A percentile compares a stretch with the other conserved stretches of the same genome.
These are phyloP conservation scores for Xerocomellus amylosporus DNA, from an alignment of 768 basidiomycete species.

Conservation along the genomic window DNA sequence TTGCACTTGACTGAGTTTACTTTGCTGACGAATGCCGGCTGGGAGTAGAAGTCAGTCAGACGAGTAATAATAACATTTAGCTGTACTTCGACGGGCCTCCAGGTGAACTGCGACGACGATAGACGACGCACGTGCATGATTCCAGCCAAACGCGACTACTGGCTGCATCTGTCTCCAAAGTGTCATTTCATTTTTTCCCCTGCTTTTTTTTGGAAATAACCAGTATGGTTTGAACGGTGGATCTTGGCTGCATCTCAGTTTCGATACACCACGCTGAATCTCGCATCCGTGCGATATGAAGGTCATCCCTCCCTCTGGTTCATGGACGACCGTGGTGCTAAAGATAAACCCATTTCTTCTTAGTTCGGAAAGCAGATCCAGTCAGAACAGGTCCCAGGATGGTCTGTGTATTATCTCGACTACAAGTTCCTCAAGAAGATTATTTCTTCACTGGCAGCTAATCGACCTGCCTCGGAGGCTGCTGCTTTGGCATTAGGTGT, in stretches of 20 bases:
- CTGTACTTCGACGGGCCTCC: neutral
- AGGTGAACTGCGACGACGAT: neutral
- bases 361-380: constrained; percentile 99
- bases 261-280: constrained; percentile 4
- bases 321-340: neutral
- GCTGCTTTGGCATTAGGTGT: constrained; percentile 81
- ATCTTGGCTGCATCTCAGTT: constrained; percentile 9
- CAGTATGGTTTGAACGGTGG: constrained; percentile 28
- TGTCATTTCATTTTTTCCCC: constrained; percentile 4
- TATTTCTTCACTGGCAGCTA: constrained; percentile 89
- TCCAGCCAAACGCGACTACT: neutral
- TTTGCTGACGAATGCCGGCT: neutral
- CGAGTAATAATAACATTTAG: neutral
- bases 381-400: constrained; percentile 94
- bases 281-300: constrained; percentile 28
- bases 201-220: constrained; percentile 14
- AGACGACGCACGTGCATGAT: constrained; percentile 26
- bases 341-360: neutral
- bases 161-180: constrained; percentile 9
- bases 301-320: constrained; percentile 17
- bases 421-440: constrained; percentile 99
- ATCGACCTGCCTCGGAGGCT: constrained; percentile 87
- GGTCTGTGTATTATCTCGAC: constrained; percentile 93
- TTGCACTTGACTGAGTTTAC: neutral
- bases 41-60: neutral